These are phyloP conservation scores for Marchantia paleacea DNA, from an alignment of 225 moss, liverwort and hornwort species.

Conservation along the genomic window DNA sequence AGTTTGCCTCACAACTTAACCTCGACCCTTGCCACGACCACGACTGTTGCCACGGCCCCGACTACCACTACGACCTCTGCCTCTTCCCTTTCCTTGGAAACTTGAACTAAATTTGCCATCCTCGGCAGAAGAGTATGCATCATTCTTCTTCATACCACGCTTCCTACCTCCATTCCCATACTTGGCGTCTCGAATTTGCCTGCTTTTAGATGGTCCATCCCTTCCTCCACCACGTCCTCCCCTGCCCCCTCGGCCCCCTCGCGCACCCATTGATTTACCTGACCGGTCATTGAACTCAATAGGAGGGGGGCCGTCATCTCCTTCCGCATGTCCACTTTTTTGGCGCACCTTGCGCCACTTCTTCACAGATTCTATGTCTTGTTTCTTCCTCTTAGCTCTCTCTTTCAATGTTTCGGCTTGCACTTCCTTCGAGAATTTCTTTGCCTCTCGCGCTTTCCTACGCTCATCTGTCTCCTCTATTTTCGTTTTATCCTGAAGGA, in stretches of 20 bases:
- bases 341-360: constrained; percentile 93
- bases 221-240: constrained; percentile 36
- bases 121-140: constrained; percentile 79
- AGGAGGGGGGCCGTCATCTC: constrained; percentile 64
- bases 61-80: constrained; percentile 21
- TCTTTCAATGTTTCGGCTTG: constrained; percentile 90
- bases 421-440: constrained; percentile 93
- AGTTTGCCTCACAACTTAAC: constrained; percentile 10
- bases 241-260: constrained; percentile 27
- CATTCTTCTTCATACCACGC: constrained; percentile 60
- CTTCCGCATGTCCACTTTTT: constrained; percentile 68
- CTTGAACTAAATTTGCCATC: constrained; percentile 63
- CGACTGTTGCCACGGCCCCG: constrained; percentile 15
- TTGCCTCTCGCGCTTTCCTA: constrained; percentile 82
- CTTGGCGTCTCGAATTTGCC: constrained; percentile 65
- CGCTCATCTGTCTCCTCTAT: constrained; percentile 90
- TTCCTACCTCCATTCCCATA: constrained; percentile 82
- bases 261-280: constrained; percentile 34
- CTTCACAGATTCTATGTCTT: constrained; percentile 88
- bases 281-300: constrained; percentile 48
- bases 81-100: constrained; percentile 43
- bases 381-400: constrained; percentile 87
- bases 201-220: constrained; percentile 27
- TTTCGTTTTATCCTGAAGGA: constrained; percentile 71
- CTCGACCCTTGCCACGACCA: constrained; percentile 15